These are phyloP conservation scores for Lentinula lateritia DNA, from an alignment of 768 basidiomycete genomes.

Conservation along the genomic window DNA sequence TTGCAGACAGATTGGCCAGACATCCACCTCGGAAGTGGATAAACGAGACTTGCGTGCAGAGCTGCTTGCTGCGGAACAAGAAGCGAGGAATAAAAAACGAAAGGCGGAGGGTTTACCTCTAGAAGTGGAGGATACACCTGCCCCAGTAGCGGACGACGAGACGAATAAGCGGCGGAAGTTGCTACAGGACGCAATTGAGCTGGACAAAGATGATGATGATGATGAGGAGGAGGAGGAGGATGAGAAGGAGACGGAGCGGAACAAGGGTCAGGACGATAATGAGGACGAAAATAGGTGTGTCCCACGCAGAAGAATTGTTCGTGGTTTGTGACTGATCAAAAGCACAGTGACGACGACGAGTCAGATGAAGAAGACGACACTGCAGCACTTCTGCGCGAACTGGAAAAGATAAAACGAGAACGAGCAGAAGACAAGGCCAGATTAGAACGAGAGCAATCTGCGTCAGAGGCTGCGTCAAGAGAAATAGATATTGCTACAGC, in stretches of 20 bases:
- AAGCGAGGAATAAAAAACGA: constrained; percentile 84
- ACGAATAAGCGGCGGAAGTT: constrained; percentile 81
- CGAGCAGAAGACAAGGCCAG: constrained; percentile 89
- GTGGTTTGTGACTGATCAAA: background rate
- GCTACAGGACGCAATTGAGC: constrained; percentile 76
- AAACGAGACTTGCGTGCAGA: constrained; percentile 81
- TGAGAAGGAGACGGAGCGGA: constrained; percentile 43
- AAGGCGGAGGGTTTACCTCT: constrained; percentile 66
- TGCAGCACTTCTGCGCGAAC: constrained; percentile 66
- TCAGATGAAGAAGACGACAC: constrained; percentile 57
- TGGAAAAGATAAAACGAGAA: constrained; percentile 98
- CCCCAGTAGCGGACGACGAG: constrained; percentile 50
- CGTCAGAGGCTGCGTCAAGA: constrained; percentile 49
- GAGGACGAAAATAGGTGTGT: constrained; percentile 42
- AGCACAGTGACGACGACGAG: constrained; percentile 37
- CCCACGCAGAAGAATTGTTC: constrained; percentile 6
- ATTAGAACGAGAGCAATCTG: constrained; percentile 72
- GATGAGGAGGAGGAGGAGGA: constrained; percentile 50
- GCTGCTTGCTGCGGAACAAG: constrained; percentile 79
- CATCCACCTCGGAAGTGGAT: constrained; percentile 79
- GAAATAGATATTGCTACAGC: constrained; percentile 82
- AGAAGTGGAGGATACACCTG: constrained; percentile 27
- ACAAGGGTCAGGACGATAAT: constrained; percentile 30
- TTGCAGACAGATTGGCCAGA: constrained; percentile 83
- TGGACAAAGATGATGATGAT: constrained; percentile 89